phyloP scores from a whole-genome alignment of 495 filamentous ascomycete species.

The Penicillium parvum region DNA sequence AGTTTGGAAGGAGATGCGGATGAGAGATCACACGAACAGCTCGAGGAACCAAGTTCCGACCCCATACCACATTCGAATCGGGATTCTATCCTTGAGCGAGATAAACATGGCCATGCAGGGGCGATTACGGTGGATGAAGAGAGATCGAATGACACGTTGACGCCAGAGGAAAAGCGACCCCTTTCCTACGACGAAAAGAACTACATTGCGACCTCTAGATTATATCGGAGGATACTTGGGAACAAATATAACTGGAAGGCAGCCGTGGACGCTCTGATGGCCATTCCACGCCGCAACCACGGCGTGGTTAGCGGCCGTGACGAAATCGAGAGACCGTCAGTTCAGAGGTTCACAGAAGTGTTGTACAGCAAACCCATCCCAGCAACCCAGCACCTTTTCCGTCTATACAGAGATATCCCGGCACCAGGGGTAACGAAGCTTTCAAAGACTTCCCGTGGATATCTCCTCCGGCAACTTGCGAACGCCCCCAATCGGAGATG shows the following conservation, averaged over 20 bases:
- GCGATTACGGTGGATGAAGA: not conserved
- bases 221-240: constrained; percentile 15
- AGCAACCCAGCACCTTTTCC: constrained; percentile 54
- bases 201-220: constrained; percentile 7
- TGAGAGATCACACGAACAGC: not conserved
- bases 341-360: constrained; percentile 39
- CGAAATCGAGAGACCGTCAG: constrained; percentile 25
- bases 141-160: not conserved
- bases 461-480: constrained; percentile 65
- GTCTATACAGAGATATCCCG: constrained; percentile 58
- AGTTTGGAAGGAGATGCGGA: constrained; percentile 4
- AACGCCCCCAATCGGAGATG: constrained; percentile 37
- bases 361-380: constrained; percentile 35
- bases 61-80: not conserved
- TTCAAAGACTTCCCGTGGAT: constrained; percentile 50
- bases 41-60: not conserved
- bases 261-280: constrained; percentile 13
- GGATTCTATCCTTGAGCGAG: not conserved
- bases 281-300: constrained; percentile 1
- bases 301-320: constrained; percentile 4
- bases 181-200: constrained; percentile 14
- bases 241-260: constrained; percentile 13
- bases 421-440: constrained; percentile 64
- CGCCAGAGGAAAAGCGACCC: not conserved
- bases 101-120: not conserved